These are phyloP conservation scores for Zarea fungicola DNA, from an alignment of 2,329 filamentous ascomycete species.

Conservation along the genomic window DNA sequence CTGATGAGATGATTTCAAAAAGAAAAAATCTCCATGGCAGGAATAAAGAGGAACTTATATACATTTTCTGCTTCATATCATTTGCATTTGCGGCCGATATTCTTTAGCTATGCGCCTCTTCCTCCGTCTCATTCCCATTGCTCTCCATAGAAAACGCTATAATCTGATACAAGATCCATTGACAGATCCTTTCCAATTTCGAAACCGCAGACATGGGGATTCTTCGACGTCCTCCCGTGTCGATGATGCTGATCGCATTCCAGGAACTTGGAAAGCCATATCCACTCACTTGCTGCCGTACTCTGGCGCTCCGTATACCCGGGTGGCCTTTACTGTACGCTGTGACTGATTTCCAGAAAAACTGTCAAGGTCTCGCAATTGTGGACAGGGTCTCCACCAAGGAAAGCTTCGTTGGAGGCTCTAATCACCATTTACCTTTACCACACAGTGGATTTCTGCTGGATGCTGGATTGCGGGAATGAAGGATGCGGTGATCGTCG, in stretches of 20 bases:
- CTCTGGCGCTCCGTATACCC: not conserved
- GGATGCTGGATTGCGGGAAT: not conserved
- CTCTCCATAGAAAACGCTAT: not conserved
- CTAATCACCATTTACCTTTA: not conserved
- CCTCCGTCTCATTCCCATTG: not conserved
- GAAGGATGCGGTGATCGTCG: not conserved
- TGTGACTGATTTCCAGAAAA: not conserved
- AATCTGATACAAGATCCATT: not conserved
- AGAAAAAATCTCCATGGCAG: not conserved
- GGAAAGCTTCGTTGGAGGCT: not conserved
- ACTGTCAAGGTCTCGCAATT: not conserved
- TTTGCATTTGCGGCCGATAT: not conserved
- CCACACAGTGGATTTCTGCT: not conserved
- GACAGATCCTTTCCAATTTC: constrained; percentile 1
- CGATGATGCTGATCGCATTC: constrained; percentile 11
- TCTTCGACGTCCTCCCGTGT: not conserved
- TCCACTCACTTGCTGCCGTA: not conserved
- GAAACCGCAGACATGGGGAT: not conserved
- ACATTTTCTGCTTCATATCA: not conserved
- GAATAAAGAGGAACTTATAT: constrained; percentile 3
- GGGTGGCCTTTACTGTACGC: not conserved
- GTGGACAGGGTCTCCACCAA: not conserved
- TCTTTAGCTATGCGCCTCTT: not conserved
- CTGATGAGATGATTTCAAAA: not conserved
- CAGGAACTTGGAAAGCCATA: not conserved